Percentiles rank a stretch among this genome's conserved stretches.
Conservation (phyloP, 106 monocot genomes). For the Gastrodia elata region DNA sequence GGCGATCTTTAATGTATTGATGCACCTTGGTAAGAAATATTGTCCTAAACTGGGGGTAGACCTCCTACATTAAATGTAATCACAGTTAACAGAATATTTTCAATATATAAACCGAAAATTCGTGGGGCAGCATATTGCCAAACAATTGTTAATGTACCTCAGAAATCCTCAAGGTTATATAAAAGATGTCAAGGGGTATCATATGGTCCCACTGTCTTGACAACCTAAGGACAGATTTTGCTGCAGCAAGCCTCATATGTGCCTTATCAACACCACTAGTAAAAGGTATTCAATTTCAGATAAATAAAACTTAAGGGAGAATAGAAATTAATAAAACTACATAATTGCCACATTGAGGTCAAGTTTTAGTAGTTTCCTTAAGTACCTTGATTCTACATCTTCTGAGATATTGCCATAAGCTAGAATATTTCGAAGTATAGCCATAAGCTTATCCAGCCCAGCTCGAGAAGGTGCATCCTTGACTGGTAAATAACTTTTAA, state of each 20-base stretch:
- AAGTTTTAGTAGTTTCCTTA: not conserved
- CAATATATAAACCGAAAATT: not conserved
- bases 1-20: constrained; percentile 84
- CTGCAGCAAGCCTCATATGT: constrained; percentile 78
- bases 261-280: constrained; percentile 76
- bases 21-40: constrained; percentile 68
- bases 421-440: constrained; percentile 64
- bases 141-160: constrained; percentile 39
- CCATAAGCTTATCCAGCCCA: constrained; percentile 76
- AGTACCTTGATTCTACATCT: constrained; percentile 72
- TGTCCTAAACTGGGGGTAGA: constrained; percentile 55
- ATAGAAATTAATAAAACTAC: constrained; percentile 4
- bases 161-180: constrained; percentile 70
- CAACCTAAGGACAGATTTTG: constrained; percentile 91
- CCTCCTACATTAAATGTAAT: constrained; percentile 33
- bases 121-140: not conserved
- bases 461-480: constrained; percentile 76
- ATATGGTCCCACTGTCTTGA: constrained; percentile 89
- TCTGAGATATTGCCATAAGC: constrained; percentile 67
- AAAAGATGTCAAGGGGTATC: constrained; percentile 74
- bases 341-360: not conserved
- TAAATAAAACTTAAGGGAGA: not conserved
- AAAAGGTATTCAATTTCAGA: constrained; percentile 7
- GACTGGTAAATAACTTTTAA: constrained; percentile 79
- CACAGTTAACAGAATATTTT: not conserved